Base-by-base conservation (phyloP, 2,329 filamentous ascomycete genomes). In the Purpureocillium takamizusanense region DNA sequence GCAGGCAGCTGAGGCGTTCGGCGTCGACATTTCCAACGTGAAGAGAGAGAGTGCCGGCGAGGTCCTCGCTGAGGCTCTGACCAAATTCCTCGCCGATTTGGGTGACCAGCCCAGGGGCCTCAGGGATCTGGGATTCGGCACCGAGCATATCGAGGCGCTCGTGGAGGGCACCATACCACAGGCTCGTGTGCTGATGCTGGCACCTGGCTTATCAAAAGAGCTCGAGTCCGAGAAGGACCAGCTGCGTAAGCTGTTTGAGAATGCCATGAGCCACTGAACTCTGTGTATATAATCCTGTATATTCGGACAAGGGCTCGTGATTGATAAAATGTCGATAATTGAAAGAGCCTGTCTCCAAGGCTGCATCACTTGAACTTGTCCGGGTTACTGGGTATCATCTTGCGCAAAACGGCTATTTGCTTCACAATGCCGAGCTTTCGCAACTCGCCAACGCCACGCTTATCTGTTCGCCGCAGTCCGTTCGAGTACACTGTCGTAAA, bases 111-210 rank as follows among this genome's bases (percentile, higher is more conserved):
- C 94, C 2, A 72, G 78, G 31, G 94, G 94, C 0, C 62, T 98
- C 47, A 87, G 84, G 64, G 79, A 76, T 29, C 64, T 98, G 11
- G 94, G 92, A 0, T 98, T 97, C 55, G 73, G 73, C 38, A 65
- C 61, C 13, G 75, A 77, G 30, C 78, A 97, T 64, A 69, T 98
- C 14, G 86, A 94, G 46, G 77, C 69, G 9, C 66, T 98, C 45
- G 88, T 98, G 2, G 90, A 97, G 61, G 94, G 92, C 2, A 98
- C 92, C 1, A 81, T 98, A 44, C 92, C 92, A 5, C 92, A 98
- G 66, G 78, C 79, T 40, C 72, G 92, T 47, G 94, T 98, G 39
- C 60, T 98, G 53, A 92, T 89, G 82, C 65, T 98, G 45, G 92
- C 92, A 23, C 94, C 92, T 1, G 88, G 76, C 18, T 60, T 98